Evolutionary conservation across 495 filamentous ascomycete species (phyloP).

Genomic region (Podospora bellae-mahoneyi): DNA sequence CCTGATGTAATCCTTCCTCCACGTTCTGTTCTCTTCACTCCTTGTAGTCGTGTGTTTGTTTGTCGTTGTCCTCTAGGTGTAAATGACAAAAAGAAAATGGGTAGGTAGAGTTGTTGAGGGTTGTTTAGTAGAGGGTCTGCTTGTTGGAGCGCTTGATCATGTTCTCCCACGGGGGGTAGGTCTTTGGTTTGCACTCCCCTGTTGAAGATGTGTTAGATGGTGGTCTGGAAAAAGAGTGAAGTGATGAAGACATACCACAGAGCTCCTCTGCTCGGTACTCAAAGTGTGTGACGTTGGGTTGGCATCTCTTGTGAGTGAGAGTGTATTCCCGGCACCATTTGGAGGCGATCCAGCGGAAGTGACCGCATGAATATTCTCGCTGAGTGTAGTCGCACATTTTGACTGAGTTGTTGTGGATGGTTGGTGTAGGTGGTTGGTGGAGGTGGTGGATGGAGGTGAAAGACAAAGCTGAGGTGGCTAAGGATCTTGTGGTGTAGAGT

Average conservation of each 20-base stretch:
- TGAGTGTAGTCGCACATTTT: constrained; percentile 38
- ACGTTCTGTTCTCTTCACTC: neutral
- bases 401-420: neutral
- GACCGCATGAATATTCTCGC: constrained; percentile 42
- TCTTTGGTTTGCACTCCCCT: constrained; percentile 41
- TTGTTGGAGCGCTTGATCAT: constrained; percentile 38
- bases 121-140: constrained; percentile 27
- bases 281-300: constrained; percentile 41
- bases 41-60: neutral
- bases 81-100: neutral
- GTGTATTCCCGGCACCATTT: constrained; percentile 42
- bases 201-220: constrained; percentile 16
- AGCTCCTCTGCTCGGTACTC: constrained; percentile 38
- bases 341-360: constrained; percentile 44
- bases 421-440: constrained; percentile 4
- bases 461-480: neutral
- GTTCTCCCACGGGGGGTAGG: constrained; percentile 36
- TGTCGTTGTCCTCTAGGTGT: neutral
- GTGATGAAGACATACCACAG: constrained; percentile 31
- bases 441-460: neutral
- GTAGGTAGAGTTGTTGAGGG: neutral
- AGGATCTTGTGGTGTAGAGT: neutral
- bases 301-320: constrained; percentile 41
- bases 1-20: neutral
- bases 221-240: neutral